These are phyloP conservation scores for Sergeia podlipaevii DNA, from an alignment of 208 protist species.

Conservation along the genomic window DNA sequence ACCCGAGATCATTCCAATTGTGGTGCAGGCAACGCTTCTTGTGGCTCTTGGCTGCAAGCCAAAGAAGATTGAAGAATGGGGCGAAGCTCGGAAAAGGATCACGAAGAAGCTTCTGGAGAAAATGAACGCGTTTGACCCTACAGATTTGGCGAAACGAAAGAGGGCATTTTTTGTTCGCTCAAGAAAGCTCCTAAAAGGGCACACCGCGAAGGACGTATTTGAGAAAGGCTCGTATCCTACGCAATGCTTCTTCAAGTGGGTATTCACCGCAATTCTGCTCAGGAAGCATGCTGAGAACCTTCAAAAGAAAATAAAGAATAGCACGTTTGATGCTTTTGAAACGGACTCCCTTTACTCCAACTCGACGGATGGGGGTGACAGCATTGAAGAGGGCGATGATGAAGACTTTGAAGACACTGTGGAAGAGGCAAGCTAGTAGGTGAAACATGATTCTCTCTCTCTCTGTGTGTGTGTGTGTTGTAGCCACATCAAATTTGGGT, in stretches of 20 bases:
- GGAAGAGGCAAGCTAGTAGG: constrained; percentile 8
- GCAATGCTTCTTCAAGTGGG: constrained; percentile 56
- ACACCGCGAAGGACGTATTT: constrained; percentile 39
- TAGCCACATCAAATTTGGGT: no score
- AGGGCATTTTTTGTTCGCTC: constrained; percentile 46
- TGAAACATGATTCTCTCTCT: no score
- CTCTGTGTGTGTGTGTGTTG: no score
- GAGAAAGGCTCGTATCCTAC: constrained; percentile 56
- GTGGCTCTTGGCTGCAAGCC: constrained; percentile 48
- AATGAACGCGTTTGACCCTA: constrained; percentile 52
- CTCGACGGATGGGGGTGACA: constrained; percentile 7
- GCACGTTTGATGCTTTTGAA: neutral
- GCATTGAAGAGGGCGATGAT: constrained; percentile 13
- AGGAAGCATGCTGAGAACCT: constrained; percentile 23
- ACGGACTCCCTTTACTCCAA: constrained; percentile 7
- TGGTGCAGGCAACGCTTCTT: constrained; percentile 42
- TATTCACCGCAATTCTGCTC: constrained; percentile 41
- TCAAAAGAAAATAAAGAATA: constrained; percentile 11
- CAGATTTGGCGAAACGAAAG: constrained; percentile 26
- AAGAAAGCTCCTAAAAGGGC: constrained; percentile 43
- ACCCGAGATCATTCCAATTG: constrained; percentile 41
- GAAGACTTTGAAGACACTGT: constrained; percentile 7
- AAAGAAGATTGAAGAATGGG: constrained; percentile 43
- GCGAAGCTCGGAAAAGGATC: constrained; percentile 36
- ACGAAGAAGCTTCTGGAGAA: constrained; percentile 35